These are phyloP conservation scores for Rhinocladiella similis DNA, from an alignment of 2,329 filamentous ascomycete genomes.

Conservation along the genomic window DNA sequence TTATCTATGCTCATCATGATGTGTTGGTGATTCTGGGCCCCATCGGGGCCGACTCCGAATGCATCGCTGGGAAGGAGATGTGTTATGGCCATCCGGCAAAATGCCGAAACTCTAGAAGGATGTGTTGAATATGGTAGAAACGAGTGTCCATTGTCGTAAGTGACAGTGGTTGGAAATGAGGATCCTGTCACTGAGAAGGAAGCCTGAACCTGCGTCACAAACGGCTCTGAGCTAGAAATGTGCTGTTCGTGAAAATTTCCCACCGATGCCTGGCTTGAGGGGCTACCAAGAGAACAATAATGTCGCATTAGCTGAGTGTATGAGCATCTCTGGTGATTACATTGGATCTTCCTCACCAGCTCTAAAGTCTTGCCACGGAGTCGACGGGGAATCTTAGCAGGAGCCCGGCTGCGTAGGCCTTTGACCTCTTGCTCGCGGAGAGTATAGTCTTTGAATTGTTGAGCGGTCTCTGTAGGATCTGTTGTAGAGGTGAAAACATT, in stretches of 20 bases:
- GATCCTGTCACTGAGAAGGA: neutral
- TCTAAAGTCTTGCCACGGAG: constrained; percentile 62
- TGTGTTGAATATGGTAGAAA: constrained; percentile 57
- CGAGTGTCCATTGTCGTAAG: constrained; percentile 15
- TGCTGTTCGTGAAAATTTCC: neutral
- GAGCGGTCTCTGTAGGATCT: constrained; percentile 63
- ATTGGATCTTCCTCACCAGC: constrained; percentile 68
- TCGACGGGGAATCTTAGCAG: constrained; percentile 39
- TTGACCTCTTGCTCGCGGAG: constrained; percentile 79
- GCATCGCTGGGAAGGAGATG: constrained; percentile 73
- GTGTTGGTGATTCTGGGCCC: constrained; percentile 59
- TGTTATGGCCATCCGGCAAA: constrained; percentile 74
- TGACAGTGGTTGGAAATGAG: neutral
- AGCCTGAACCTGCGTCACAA: constrained; percentile 10
- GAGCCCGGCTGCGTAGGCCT: constrained; percentile 2
- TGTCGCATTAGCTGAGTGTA: constrained; percentile 76
- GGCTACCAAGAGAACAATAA: constrained; percentile 65
- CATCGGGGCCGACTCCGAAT: constrained; percentile 63
- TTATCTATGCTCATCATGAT: constrained; percentile 70
- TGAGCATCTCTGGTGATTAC: constrained; percentile 70
- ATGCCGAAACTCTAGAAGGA: constrained; percentile 71
- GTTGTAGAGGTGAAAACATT: constrained; percentile 82
- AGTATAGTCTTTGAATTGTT: constrained; percentile 81
- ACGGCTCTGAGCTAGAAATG: constrained; percentile 1
- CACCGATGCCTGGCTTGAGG: neutral